These are phyloP conservation scores for Hygrocybe coccinea DNA, from an alignment of 768 basidiomycete species.

Conservation along the genomic window DNA sequence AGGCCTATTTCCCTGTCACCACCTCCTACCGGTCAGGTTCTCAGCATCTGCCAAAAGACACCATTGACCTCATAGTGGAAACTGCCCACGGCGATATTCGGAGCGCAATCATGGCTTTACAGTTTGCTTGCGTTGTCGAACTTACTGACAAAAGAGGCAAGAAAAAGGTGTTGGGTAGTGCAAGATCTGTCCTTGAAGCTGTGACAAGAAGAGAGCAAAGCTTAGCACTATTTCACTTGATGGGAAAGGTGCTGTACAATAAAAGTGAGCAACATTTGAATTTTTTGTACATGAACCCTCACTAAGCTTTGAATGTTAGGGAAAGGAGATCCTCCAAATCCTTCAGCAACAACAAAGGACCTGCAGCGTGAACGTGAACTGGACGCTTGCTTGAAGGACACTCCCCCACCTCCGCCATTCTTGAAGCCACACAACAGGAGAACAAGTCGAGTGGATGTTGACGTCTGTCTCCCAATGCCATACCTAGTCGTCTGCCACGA, in stretches of 20 bases:
- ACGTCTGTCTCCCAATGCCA: slow-evolving; percentile 42
- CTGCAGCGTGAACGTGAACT: slow-evolving; percentile 53
- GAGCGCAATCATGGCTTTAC: slow-evolving; percentile 87
- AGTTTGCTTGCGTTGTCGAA: slow-evolving; percentile 67
- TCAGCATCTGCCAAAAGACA: slow-evolving; percentile 52
- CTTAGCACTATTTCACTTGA: slow-evolving; percentile 82
- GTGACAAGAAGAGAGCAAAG: slow-evolving; percentile 82
- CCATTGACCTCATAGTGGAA: slow-evolving; percentile 70
- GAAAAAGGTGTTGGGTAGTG: slow-evolving; percentile 29
- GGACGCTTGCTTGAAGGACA: slow-evolving; percentile 52
- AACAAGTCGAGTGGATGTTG: slow-evolving; percentile 69
- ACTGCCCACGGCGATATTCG: slow-evolving; percentile 88
- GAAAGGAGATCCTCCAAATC: slow-evolving; percentile 62
- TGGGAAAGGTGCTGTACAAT: slow-evolving; percentile 93
- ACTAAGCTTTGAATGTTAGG: slow-evolving; percentile 39
- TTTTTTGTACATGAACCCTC: not conserved
- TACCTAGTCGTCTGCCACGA: not conserved
- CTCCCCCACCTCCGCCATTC: slow-evolving; percentile 53
- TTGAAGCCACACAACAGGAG: slow-evolving; percentile 56
- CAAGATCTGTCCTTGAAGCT: slow-evolving; percentile 54
- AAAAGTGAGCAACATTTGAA: slow-evolving; percentile 59
- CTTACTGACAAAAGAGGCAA: slow-evolving; percentile 29
- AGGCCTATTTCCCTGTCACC: slow-evolving; percentile 37
- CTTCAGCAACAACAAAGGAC: slow-evolving; percentile 58
- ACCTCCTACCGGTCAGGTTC: too few relatives aligned